Conservation (phyloP, 1,284 basidiomycete genomes). For the Lignosus rhinocerotis region DNA sequence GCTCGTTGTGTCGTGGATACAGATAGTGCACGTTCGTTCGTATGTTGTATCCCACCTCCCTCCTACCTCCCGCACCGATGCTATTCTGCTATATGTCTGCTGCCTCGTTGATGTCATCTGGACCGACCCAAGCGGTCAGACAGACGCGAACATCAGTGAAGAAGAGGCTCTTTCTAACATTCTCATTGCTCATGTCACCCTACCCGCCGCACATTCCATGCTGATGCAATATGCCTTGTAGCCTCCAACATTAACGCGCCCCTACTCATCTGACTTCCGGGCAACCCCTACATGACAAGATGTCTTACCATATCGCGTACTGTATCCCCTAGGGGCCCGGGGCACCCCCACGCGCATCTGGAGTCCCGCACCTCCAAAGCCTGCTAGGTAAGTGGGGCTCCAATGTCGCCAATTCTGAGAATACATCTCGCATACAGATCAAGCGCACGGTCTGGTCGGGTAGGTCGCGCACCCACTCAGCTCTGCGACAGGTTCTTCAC, state of each 20-base stretch:
- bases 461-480: conserved; percentile 41
- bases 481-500: conserved; percentile 37
- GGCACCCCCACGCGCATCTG: conserved; percentile 32
- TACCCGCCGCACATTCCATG: conserved; percentile 10
- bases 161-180: conserved; percentile 31
- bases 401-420: conserved; percentile 6
- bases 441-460: conserved; percentile 36
- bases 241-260: conserved; percentile 30
- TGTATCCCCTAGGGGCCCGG: conserved; percentile 37
- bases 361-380: conserved; percentile 38
- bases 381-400: conserved; percentile 40
- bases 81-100: conserved; percentile 26
- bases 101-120: conserved; percentile 28
- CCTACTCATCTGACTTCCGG: conserved; percentile 31
- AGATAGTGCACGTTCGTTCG: conserved; percentile 56
- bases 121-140: conserved; percentile 32
- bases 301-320: conserved; percentile 34
- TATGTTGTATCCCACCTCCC: conserved; percentile 30
- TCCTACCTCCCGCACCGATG: not conserved
- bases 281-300: conserved; percentile 21
- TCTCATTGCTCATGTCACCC: not conserved
- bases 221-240: conserved; percentile 21
- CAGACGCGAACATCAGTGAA: conserved; percentile 26
- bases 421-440: conserved; percentile 14
- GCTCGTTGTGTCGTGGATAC: conserved; percentile 55